Conservation (phyloP, 768 basidiomycete species). For the Mycena maculata region DNA sequence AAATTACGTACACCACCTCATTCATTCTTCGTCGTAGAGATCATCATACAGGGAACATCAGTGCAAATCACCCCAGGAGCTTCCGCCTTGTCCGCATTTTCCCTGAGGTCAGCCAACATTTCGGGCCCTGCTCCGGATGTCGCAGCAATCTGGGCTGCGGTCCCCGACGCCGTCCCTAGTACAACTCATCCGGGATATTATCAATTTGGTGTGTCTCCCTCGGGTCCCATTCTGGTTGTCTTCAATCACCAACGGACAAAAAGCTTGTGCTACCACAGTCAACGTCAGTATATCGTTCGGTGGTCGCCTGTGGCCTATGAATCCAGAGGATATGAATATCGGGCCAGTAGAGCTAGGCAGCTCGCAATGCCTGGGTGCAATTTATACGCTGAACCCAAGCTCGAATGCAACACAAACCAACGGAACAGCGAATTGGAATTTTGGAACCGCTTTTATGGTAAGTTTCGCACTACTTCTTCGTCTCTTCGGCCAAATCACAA, state of each 20-base stretch:
- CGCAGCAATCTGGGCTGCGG: conserved; percentile 12
- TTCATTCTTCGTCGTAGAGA: conserved; percentile 7
- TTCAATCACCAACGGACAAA: neutral
- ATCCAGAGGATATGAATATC: conserved; percentile 17
- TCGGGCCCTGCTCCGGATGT: conserved; percentile 16
- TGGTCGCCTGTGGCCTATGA: conserved; percentile 6
- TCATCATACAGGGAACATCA: conserved; percentile 3
- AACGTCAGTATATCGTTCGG: conserved; percentile 18
- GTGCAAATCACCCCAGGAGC: conserved; percentile 16
- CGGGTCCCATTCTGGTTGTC: neutral
- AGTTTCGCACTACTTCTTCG: conserved; percentile 1
- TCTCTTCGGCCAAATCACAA: neutral
- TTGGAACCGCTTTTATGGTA: conserved; percentile 19
- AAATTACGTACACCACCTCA: neutral
- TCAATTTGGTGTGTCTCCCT: conserved; percentile 14
- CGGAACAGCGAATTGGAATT: conserved; percentile 20
- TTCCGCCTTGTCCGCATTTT: conserved; percentile 1
- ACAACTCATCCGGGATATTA: conserved; percentile 12
- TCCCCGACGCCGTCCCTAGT: conserved; percentile 14
- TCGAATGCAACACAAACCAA: conserved; percentile 15
- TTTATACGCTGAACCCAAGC: conserved; percentile 10
- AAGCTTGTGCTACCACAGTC: conserved; percentile 5
- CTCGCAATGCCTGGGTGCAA: conserved; percentile 12
- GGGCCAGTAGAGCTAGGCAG: neutral
- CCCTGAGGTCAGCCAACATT: neutral